A percentile compares a stretch with the other conserved stretches of the same genome.
Evolutionary conservation across 2,329 filamentous ascomycete species (phyloP).

Genomic region (Stromatinia cepivora): DNA sequence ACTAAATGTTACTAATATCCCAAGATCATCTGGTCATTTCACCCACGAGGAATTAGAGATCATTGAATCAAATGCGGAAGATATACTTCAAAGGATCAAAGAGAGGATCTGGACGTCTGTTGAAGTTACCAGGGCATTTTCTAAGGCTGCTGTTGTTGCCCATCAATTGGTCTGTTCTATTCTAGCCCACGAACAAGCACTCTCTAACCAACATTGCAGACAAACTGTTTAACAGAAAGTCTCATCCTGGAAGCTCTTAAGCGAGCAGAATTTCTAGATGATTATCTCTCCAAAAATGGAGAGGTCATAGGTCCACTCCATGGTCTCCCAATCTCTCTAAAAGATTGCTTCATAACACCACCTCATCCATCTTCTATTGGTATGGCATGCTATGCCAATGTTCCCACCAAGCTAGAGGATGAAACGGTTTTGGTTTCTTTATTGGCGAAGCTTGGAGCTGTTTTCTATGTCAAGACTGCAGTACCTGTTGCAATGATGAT

Average conservation of each 20-base stretch:
- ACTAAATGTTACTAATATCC: conserved; percentile 19
- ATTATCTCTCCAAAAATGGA: conserved; percentile 47
- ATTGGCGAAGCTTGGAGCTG: conserved; percentile 46
- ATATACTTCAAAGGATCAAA: conserved; percentile 32
- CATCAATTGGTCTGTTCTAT: conserved; percentile 46
- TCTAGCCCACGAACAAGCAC: not conserved
- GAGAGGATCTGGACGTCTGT: conserved; percentile 32
- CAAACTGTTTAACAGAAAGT: conserved; percentile 60
- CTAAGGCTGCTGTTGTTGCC: conserved; percentile 50
- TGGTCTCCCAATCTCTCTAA: conserved; percentile 46
- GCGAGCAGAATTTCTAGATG: conserved; percentile 53
- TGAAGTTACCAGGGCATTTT: conserved; percentile 49
- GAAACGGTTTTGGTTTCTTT: conserved; percentile 43
- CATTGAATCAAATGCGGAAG: conserved; percentile 36
- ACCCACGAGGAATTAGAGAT: conserved; percentile 29
- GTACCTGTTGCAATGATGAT: conserved; percentile 51
- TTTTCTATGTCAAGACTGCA: conserved; percentile 94
- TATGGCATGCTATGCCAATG: conserved; percentile 43
- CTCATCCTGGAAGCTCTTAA: conserved; percentile 55
- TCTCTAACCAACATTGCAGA: conserved; percentile 42
- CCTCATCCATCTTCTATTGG: conserved; percentile 42
- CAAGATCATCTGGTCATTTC: conserved; percentile 21
- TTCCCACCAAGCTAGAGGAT: conserved; percentile 33
- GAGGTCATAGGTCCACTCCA: conserved; percentile 45
- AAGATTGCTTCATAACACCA: conserved; percentile 44